Conservation (phyloP, 768 basidiomycete genomes). For the Russula sp. region DNA sequence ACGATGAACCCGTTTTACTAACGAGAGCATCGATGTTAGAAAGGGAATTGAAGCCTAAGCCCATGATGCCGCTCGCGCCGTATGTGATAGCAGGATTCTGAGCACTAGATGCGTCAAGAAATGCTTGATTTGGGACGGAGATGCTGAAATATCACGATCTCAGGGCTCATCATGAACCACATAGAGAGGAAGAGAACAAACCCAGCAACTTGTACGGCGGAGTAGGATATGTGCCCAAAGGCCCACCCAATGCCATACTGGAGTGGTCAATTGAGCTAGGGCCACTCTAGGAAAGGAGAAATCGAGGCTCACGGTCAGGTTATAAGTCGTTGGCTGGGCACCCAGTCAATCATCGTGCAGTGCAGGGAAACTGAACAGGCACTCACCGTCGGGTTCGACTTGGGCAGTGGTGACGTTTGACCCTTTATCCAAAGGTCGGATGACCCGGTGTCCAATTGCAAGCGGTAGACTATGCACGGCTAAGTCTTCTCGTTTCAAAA, state of each 20-base stretch:
- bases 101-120: conserved; percentile 56
- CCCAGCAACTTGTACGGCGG: conserved; percentile 65
- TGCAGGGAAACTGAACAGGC: background rate
- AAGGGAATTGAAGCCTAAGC: conserved; percentile 72
- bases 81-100: conserved; percentile 68
- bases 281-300: background rate
- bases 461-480: conserved; percentile 47
- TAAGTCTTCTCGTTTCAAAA: conserved; percentile 2
- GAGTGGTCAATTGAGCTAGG: background rate
- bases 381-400: conserved; percentile 45
- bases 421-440: conserved; percentile 73
- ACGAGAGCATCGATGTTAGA: conserved; percentile 63
- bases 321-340: conserved; percentile 25
- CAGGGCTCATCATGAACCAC: background rate
- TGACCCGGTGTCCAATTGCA: conserved; percentile 83
- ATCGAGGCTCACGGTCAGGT: conserved; percentile 13
- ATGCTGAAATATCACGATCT: conserved; percentile 39
- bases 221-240: conserved; percentile 55
- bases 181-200: conserved; percentile 31
- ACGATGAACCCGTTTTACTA: conserved; percentile 49
- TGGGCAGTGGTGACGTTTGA: conserved; percentile 42
- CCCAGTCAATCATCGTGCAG: conserved; percentile 22
- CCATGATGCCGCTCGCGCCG: conserved; percentile 65
- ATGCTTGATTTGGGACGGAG: conserved; percentile 61
- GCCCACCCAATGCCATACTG: conserved; percentile 85